Conservation (phyloP, 371 early-diverging fungal species). For the Mortierella sp. region DNA sequence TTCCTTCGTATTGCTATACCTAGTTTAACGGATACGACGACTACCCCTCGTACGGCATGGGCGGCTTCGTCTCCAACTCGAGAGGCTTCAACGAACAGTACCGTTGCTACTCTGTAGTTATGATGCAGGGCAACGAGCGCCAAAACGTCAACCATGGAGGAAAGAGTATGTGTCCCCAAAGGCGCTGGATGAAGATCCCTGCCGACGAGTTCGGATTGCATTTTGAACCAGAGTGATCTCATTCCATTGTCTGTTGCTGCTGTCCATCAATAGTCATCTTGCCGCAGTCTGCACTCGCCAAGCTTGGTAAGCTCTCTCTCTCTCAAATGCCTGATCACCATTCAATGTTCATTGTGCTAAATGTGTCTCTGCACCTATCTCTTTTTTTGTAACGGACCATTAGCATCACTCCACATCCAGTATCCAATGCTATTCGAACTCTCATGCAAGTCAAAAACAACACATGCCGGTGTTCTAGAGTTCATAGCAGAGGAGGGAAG, state of each 20-base stretch:
- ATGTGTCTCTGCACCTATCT: too few relatives aligned
- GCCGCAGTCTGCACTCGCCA: slow-evolving; percentile 90
- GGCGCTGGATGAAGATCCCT: neutral
- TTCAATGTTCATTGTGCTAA: too few relatives aligned
- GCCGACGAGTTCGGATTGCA: neutral
- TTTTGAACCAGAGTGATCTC: neutral
- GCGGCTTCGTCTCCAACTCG: slow-evolving; percentile 33
- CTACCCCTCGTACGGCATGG: slow-evolving; percentile 35
- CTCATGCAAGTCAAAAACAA: slow-evolving; percentile 65
- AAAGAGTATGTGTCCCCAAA: slow-evolving; percentile 68
- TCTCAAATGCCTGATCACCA: neutral
- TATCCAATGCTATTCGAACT: slow-evolving; percentile 95
- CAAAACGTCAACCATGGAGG: slow-evolving; percentile 86
- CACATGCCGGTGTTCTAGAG: slow-evolving; percentile 98
- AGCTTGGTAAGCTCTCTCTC: slow-evolving; percentile 67
- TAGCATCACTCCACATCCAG: slow-evolving; percentile 86
- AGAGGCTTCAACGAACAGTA: slow-evolving; percentile 69
- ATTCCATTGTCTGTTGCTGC: neutral
- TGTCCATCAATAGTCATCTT: slow-evolving; percentile 72
- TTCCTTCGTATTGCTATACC: neutral
- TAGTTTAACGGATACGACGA: slow-evolving; percentile 53
- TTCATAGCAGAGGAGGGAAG: slow-evolving; percentile 98
- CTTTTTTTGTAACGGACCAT: too few relatives aligned
- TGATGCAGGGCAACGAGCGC: slow-evolving; percentile 84
- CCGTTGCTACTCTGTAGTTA: slow-evolving; percentile 83